phyloP scores from a whole-genome alignment of 371 early-diverging fungal genomes.

The Apophysomyces variabilis region DNA sequence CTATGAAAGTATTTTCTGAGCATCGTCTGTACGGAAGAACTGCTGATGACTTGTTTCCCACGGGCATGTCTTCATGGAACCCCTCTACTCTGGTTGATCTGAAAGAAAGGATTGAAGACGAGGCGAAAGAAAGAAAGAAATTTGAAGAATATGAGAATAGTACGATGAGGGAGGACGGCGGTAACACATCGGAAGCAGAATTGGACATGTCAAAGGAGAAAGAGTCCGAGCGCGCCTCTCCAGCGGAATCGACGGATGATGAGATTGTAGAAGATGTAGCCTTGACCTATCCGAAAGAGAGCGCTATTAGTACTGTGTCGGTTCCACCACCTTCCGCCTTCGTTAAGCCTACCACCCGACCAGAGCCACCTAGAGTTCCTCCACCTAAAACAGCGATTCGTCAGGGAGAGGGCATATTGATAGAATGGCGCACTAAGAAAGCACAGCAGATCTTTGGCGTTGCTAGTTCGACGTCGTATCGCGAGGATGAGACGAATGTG shows the following conservation, averaged over 20 bases:
- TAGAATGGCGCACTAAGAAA: conserved; percentile 33
- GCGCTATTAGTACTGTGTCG: conserved; percentile 12
- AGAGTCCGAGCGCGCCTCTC: not conserved
- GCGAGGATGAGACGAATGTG: conserved; percentile 14
- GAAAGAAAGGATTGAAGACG: conserved; percentile 16
- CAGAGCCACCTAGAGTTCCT: conserved; percentile 11
- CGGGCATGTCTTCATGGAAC: conserved; percentile 1
- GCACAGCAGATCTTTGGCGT: conserved; percentile 40
- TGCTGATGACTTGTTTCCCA: conserved; percentile 4
- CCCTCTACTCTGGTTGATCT: conserved; percentile 13
- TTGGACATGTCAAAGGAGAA: conserved; percentile 14
- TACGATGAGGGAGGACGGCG: conserved; percentile 3
- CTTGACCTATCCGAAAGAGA: not conserved
- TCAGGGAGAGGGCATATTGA: conserved; percentile 47
- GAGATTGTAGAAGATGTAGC: conserved; percentile 28
- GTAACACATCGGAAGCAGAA: conserved; percentile 21
- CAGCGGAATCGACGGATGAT: conserved; percentile 11
- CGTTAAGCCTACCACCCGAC: not conserved
- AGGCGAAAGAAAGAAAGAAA: not conserved
- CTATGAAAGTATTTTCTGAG: conserved; percentile 43
- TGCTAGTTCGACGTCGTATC: conserved; percentile 8
- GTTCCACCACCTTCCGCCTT: conserved; percentile 7
- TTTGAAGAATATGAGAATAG: conserved; percentile 10
- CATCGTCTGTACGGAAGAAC: conserved; percentile 7
- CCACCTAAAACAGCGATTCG: conserved; percentile 25